Evolutionary conservation across 768 basidiomycete species (phyloP).

Genomic region (Punctularia strigosozonata): DNA sequence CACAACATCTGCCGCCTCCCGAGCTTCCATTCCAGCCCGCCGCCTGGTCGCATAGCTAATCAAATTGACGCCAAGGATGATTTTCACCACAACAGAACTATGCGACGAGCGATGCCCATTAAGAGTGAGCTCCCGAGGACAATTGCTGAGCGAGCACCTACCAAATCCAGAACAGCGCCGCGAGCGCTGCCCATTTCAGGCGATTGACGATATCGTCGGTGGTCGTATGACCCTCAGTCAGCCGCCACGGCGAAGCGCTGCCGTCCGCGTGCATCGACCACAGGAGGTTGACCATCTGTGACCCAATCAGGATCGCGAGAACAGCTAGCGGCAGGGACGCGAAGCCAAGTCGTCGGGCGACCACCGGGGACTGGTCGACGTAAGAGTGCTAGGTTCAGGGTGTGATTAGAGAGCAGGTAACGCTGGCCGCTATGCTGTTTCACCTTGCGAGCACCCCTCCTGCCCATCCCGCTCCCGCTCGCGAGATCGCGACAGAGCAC

Average conservation of each 20-base stretch:
- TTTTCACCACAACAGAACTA: constrained; percentile 78
- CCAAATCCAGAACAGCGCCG: constrained; percentile 77
- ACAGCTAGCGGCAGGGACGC: constrained; percentile 87
- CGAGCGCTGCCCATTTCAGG: constrained; percentile 59
- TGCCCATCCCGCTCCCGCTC: constrained; percentile 60
- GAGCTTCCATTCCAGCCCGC: constrained; percentile 65
- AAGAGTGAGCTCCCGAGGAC: neutral
- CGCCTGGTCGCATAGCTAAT: constrained; percentile 74
- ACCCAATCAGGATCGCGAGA: constrained; percentile 63
- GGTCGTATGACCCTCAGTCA: no score
- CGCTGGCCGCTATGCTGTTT: neutral
- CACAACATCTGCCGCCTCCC: constrained; percentile 59
- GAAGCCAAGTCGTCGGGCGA: constrained; percentile 89
- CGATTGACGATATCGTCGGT: no score
- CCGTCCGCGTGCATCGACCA: constrained; percentile 28
- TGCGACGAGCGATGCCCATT: neutral
- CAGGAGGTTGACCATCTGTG: constrained; percentile 55
- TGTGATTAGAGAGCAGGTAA: neutral
- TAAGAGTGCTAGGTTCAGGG: constrained; percentile 53
- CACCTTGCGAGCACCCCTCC: constrained; percentile 63
- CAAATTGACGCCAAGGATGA: constrained; percentile 85
- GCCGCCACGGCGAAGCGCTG: constrained; percentile 4
- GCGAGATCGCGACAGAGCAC: constrained; percentile 91
- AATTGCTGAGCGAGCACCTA: constrained; percentile 21
- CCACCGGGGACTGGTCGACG: constrained; percentile 91